A percentile compares a stretch with the other conserved stretches of the same genome.
phyloP scores from a whole-genome alignment of 140 eudicot species.

The Flaveria floridana region DNA sequence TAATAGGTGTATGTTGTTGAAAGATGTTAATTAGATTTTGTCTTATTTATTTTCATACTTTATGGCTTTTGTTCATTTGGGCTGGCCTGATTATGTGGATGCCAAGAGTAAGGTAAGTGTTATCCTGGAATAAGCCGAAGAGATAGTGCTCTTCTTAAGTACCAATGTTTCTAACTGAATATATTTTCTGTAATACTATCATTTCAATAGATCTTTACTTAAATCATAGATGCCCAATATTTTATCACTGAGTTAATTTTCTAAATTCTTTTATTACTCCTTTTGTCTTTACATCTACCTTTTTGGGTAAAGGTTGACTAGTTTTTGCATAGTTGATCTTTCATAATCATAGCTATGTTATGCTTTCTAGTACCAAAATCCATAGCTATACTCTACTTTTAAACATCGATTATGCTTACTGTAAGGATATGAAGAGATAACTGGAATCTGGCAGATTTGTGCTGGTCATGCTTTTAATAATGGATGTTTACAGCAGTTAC shows the following conservation, averaged over 20 bases:
- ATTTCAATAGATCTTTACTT: neutral
- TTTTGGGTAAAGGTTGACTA: constrained; percentile 16
- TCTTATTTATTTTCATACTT: neutral
- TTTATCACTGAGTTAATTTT: too few species aligned
- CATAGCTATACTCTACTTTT: neutral
- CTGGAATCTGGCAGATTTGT: neutral
- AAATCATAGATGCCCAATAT: neutral
- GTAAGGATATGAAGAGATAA: neutral
- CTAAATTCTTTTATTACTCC: neutral
- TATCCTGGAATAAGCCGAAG: neutral
- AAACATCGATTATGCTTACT: neutral
- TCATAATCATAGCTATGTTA: neutral
- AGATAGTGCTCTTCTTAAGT: constrained; percentile 5
- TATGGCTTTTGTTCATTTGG: constrained; percentile 1
- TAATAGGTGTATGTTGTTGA: neutral
- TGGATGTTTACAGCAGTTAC: neutral
- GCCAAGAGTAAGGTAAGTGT: constrained; percentile 6
- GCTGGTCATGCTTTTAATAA: neutral
- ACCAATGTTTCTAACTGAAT: neutral
- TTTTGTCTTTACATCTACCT: constrained; percentile 22
- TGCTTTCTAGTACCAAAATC: neutral
- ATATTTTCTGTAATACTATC: neutral
- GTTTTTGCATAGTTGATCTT: constrained; percentile 14
- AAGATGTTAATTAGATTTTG: neutral
- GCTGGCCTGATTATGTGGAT: neutral